phyloP scores from a whole-genome alignment of 192 early-diverging fungal genomes.

The Linnemannia exigua region DNA sequence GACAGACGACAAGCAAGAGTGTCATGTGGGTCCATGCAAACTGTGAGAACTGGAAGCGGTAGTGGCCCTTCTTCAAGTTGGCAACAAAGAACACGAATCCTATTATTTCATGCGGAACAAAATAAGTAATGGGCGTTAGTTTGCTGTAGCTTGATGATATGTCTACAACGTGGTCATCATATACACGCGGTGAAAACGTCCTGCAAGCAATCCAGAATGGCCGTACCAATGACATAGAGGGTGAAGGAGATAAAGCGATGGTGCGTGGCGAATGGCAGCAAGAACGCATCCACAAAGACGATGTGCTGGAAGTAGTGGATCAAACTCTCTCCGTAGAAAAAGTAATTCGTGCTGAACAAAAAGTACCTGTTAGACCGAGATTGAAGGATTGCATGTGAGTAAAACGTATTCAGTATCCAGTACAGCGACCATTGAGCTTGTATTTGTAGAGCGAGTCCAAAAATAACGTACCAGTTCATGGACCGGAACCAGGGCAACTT shows the following conservation, averaged over 20 bases:
- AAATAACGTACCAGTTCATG: constrained; percentile 79
- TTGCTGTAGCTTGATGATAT: neutral
- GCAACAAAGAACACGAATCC: constrained; percentile 94
- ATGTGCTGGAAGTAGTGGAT: constrained; percentile 90
- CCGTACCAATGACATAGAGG: constrained; percentile 85
- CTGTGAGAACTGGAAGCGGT: constrained; percentile 95
- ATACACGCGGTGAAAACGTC: neutral
- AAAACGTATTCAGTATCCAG: neutral
- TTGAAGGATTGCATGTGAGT: neutral
- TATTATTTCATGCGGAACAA: constrained; percentile 17
- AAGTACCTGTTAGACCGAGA: constrained; percentile 76
- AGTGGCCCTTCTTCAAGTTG: constrained; percentile 93
- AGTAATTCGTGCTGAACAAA: constrained; percentile 91
- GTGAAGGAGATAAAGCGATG: constrained; percentile 95
- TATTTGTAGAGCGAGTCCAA: too few relatives aligned
- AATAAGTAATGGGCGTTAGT: neutral
- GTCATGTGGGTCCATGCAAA: constrained; percentile 99
- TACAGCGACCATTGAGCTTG: too few relatives aligned
- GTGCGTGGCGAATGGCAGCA: constrained; percentile 89
- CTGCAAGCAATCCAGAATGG: neutral
- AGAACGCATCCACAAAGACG: constrained; percentile 87
- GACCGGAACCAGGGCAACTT: constrained; percentile 92
- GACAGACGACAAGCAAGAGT: constrained; percentile 90
- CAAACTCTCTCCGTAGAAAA: constrained; percentile 93
- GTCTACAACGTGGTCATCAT: neutral